A percentile compares a stretch with the other conserved stretches of the same genome.
These are phyloP conservation scores for Pyropia haitanensis DNA, from an alignment of 23 red algal genomes.

Conservation along the genomic window DNA sequence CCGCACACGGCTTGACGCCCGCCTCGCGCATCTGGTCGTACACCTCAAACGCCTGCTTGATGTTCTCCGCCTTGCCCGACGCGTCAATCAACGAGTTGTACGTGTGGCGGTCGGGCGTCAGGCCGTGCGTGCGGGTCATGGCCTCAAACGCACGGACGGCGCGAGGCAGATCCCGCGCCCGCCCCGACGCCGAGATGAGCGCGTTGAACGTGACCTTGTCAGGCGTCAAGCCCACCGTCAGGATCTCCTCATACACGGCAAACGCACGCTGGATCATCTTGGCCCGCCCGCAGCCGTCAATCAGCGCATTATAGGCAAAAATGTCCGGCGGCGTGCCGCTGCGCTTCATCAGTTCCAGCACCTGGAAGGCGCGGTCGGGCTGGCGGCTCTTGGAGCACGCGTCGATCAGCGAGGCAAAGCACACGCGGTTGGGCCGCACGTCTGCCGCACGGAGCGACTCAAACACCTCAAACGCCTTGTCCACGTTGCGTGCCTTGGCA, in stretches of 20 bases:
- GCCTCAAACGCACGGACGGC: slow-evolving; percentile 57
- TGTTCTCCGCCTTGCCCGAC: slow-evolving; percentile 49
- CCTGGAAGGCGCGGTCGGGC: slow-evolving; percentile 60
- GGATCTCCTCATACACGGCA: slow-evolving; percentile 63
- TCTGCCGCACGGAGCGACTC: slow-evolving; percentile 28
- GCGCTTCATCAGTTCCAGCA: slow-evolving; percentile 59
- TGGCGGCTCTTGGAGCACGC: slow-evolving; percentile 66
- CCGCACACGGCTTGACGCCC: slow-evolving; percentile 48
- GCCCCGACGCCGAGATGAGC: slow-evolving; percentile 73
- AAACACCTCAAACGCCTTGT: slow-evolving; percentile 75
- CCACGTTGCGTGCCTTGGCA: slow-evolving; percentile 72
- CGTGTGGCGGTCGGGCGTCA: slow-evolving; percentile 53
- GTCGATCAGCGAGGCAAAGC: slow-evolving; percentile 89
- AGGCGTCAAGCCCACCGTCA: slow-evolving; percentile 23
- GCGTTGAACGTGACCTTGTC: slow-evolving; percentile 97
- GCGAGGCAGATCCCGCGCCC: slow-evolving; percentile 40
- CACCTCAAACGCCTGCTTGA: slow-evolving; percentile 65
- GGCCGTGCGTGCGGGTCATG: slow-evolving; percentile 43
- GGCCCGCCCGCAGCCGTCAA: slow-evolving; percentile 70
- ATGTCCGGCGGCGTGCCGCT: slow-evolving; percentile 52
- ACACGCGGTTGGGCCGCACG: slow-evolving; percentile 78
- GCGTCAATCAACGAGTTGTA: slow-evolving; percentile 90
- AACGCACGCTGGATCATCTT: slow-evolving; percentile 54
- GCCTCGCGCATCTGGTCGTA: slow-evolving; percentile 49
- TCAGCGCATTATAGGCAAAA: slow-evolving; percentile 80